phyloP scores from a whole-genome alignment of 2,329 filamentous ascomycete species.

The Niveomyces coronatus region DNA sequence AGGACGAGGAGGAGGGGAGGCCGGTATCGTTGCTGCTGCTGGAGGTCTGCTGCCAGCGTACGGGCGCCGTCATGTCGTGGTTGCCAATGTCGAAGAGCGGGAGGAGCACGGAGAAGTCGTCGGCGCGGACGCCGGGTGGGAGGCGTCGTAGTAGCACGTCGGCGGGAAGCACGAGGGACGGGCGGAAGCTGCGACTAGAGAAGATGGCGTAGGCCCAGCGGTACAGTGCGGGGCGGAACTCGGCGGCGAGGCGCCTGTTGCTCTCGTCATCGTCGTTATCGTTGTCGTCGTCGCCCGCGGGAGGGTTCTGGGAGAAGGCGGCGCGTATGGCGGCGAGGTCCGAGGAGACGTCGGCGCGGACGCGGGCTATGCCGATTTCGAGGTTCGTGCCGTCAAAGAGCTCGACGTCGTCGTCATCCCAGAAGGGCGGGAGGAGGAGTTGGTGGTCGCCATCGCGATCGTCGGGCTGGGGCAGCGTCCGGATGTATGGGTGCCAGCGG shows the following conservation, averaged over 20 bases:
- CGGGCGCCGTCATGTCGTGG: constrained; percentile 50
- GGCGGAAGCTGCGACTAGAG: constrained; percentile 53
- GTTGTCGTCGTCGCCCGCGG: background rate
- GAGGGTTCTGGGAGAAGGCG: constrained; percentile 21
- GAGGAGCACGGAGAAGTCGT: constrained; percentile 58
- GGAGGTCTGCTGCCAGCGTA: constrained; percentile 48
- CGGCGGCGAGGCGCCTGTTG: constrained; percentile 18
- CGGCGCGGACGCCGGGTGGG: constrained; percentile 25
- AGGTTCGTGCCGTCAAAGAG: constrained; percentile 46
- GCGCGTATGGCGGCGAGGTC: constrained; percentile 36
- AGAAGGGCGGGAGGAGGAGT: constrained; percentile 31
- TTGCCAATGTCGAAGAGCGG: constrained; percentile 65
- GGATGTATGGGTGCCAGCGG: constrained; percentile 60
- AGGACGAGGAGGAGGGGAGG: constrained; percentile 17
- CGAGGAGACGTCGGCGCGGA: constrained; percentile 32
- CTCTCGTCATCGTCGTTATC: constrained; percentile 10
- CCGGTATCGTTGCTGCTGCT: constrained; percentile 24
- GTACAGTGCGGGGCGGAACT: constrained; percentile 42
- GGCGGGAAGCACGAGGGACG: constrained; percentile 60
- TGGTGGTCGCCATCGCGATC: no score
- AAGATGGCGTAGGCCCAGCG: constrained; percentile 57
- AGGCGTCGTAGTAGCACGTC: constrained; percentile 55
- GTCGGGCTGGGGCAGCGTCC: constrained; percentile 51
- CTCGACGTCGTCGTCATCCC: constrained; percentile 48
- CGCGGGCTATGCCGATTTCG: constrained; percentile 37